Evolutionary conservation across 2,329 filamentous ascomycete species (phyloP), one percentile per base, ranked within the genome.

Genomic region (Aspergillus latus): DNA sequence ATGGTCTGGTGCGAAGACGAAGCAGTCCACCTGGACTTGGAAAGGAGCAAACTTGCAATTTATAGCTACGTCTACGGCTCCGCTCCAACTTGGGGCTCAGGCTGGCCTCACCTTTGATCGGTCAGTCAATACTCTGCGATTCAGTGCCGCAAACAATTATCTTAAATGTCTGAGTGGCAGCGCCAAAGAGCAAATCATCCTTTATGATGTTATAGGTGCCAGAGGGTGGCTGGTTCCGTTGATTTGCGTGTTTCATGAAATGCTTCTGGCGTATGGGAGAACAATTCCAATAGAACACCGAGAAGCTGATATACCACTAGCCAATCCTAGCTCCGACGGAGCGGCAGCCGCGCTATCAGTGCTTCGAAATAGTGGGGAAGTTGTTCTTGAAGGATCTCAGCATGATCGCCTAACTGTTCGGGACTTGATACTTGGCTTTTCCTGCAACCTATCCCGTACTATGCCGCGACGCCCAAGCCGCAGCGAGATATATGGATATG

Each of bases 221-320:
- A 49, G 36, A 26, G 47, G 21, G 10, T 49, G 47, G 47, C 47
- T 49, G n/a, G 47, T 49, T 16, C 47, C 47, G 0, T 36, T 49
- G 7, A 40, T 49, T 2, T 49, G 47, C 36, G 28, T 49, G 3
- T 30, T 40, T 13, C 47, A 49, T 29, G 34, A 49, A 8, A 49
- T 49, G 47, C 21, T 49, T 8, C 21, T 40, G 26, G 26, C 30
- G 26, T 49, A 49, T 30, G 34, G 45, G 45, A 13, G 45, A 16
- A 2, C 11, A 5, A 4, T 47, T 21, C 45, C 45, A 2, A 13
- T n/a, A 32, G 10, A 15, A 21, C 36, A 10, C 8, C 13, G 45
- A 34, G 13, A 16, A 11, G 9, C 45, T 10, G 15, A 21, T 21
- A 47, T 47, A 4, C 45, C 45, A 10, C 7, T 36, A 5, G 29